phyloP scores from a whole-genome alignment of 495 filamentous ascomycete genomes.

The Staphylotrichum longicolle region DNA sequence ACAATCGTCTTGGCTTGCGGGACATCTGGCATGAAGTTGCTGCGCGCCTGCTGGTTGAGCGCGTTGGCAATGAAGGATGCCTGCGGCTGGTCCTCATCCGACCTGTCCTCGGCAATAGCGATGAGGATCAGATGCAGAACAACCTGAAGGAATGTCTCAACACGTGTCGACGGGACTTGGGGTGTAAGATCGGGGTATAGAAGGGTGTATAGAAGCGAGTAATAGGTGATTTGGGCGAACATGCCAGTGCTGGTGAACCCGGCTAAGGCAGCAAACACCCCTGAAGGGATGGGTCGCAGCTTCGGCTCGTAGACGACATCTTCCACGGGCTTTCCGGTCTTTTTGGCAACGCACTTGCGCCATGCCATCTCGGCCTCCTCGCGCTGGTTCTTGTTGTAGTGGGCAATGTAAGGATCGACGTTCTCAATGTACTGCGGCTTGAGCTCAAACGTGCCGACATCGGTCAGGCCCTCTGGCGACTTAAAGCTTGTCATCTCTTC shows the following conservation, averaged over 20 bases:
- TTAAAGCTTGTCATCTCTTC: conserved; percentile 86
- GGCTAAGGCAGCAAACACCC: conserved; percentile 70
- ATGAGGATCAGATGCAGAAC: conserved; percentile 82
- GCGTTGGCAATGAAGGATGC: conserved; percentile 69
- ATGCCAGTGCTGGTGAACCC: conserved; percentile 76
- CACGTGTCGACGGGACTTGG: conserved; percentile 69
- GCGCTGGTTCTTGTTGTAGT: conserved; percentile 95
- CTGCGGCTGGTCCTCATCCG: conserved; percentile 51
- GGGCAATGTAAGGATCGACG: conserved; percentile 89
- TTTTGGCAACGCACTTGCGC: conserved; percentile 80
- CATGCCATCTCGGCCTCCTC: conserved; percentile 92
- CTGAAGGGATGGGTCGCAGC: conserved; percentile 70
- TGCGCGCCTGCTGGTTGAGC: conserved; percentile 58
- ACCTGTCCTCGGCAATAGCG: conserved; percentile 76
- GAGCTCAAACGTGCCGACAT: conserved; percentile 90
- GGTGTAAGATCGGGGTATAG: conserved; percentile 63
- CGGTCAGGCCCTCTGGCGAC: conserved; percentile 83
- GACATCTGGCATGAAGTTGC: conserved; percentile 50
- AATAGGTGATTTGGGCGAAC: conserved; percentile 89
- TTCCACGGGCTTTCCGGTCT: conserved; percentile 71
- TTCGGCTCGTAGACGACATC: conserved; percentile 95
- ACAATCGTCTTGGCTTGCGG: conserved; percentile 65
- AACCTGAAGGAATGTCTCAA: conserved; percentile 90
- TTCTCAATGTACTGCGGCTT: conserved; percentile 79
- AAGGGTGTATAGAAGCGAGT: conserved; percentile 75